A percentile compares a stretch with the other conserved stretches of the same genome.
These are phyloP conservation scores for Blastobotrys arbuscula DNA, from an alignment of 1,139 yeast species.

Conservation along the genomic window DNA sequence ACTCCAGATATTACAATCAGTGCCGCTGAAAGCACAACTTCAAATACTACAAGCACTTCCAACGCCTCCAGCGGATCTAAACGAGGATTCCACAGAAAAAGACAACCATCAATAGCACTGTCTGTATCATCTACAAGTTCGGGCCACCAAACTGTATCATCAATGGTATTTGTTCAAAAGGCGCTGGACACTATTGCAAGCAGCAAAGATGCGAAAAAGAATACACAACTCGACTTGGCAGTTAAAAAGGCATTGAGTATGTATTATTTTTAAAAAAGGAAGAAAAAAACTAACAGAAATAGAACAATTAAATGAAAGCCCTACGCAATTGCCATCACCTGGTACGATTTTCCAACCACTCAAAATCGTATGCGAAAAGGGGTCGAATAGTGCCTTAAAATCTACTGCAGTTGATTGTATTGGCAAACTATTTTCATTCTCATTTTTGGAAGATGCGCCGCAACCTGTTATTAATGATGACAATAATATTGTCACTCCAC, in stretches of 20 bases:
- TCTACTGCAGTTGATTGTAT: slow-evolving; percentile 58
- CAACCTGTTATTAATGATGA: slow-evolving; percentile 37
- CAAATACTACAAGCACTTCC: background rate
- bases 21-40: background rate
- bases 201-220: slow-evolving; percentile 48
- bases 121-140: slow-evolving; percentile 26
- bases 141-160: slow-evolving; percentile 30
- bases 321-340: slow-evolving; percentile 39
- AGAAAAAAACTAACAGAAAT: background rate
- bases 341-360: slow-evolving; percentile 54
- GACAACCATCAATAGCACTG: slow-evolving; percentile 28
- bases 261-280: slow-evolving; percentile 12
- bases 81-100: background rate
- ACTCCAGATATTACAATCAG: background rate
- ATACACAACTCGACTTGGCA: slow-evolving; percentile 39
- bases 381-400: slow-evolving; percentile 47
- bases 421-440: slow-evolving; percentile 60
- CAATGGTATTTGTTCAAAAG: slow-evolving; percentile 42
- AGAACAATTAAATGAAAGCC: slow-evolving; percentile 25
- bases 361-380: slow-evolving; percentile 50
- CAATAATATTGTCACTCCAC: slow-evolving; percentile 44
- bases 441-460: slow-evolving; percentile 49
- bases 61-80: background rate
- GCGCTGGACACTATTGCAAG: slow-evolving; percentile 43
- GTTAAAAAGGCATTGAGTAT: slow-evolving; percentile 40